These are phyloP conservation scores for Lichtheimia hyalospora DNA, from an alignment of 371 early-diverging fungal species.

Conservation along the genomic window DNA sequence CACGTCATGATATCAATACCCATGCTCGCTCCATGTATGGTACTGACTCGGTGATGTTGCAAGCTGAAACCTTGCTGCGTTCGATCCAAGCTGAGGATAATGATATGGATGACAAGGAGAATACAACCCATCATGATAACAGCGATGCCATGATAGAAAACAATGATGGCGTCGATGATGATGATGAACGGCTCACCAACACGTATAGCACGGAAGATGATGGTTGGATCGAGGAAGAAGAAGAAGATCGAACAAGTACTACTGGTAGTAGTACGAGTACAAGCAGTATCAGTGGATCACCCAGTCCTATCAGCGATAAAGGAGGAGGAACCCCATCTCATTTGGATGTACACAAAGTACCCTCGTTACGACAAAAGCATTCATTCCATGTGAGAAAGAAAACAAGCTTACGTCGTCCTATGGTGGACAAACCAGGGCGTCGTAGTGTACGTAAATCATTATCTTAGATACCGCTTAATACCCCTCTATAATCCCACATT, in stretches of 20 bases:
- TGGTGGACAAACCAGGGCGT: background rate
- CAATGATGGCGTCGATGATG: no score
- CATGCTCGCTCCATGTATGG: constrained; percentile 11
- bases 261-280: no score
- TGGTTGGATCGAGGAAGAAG: no score
- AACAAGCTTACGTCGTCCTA: background rate
- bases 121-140: background rate
- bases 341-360: background rate
- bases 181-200: no score
- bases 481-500: no score
- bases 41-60: background rate
- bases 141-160: background rate
- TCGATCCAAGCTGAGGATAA: background rate
- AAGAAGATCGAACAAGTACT: no score
- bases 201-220: no score
- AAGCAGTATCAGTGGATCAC: background rate
- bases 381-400: background rate
- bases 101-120: constrained; percentile 1
- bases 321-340: background rate
- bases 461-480: no score
- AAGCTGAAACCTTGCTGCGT: background rate
- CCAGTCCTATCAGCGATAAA: background rate
- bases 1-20: constrained; percentile 3
- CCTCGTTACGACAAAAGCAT: background rate
- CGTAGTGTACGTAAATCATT: background rate